phyloP scores from a whole-genome alignment of 345 rosid genomes.

The Passiflora organensis region DNA sequence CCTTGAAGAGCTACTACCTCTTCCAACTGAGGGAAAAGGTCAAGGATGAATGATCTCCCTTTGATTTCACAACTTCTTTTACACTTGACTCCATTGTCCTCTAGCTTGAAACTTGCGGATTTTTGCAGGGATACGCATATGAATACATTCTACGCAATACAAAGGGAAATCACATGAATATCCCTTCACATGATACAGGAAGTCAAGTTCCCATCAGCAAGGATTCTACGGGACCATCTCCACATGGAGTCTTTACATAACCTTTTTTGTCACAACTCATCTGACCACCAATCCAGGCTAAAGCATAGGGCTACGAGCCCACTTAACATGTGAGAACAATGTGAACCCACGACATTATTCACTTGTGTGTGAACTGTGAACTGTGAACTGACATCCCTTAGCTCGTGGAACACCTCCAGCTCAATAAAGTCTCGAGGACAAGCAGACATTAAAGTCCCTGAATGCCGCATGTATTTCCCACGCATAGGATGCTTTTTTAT shows the following conservation, averaged over 20 bases:
- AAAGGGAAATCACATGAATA: neutral
- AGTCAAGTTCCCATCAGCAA: constrained; percentile 8
- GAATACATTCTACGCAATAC: neutral
- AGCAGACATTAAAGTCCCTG: neutral
- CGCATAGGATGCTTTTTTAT: constrained; percentile 2
- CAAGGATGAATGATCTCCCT: neutral
- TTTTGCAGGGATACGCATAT: neutral
- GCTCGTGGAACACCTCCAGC: neutral
- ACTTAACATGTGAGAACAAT: constrained; percentile 17
- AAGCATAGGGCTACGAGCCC: neutral
- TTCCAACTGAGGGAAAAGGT: neutral
- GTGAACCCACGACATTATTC: constrained; percentile 6
- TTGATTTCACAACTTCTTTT: neutral
- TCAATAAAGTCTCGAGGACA: neutral
- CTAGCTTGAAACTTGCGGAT: too few species aligned
- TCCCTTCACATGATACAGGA: neutral
- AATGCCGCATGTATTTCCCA: neutral
- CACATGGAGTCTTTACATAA: constrained; percentile 23
- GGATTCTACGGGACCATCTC: constrained; percentile 15
- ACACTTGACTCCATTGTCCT: neutral
- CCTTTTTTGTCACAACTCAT: constrained; percentile 9
- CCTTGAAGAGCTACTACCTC: too few species aligned
- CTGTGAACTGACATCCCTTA: neutral
- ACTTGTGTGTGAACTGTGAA: neutral
- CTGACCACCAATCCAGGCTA: neutral